Evolutionary conservation across 306 rosid species (phyloP).

Genomic region (Medicago truncatula): DNA sequence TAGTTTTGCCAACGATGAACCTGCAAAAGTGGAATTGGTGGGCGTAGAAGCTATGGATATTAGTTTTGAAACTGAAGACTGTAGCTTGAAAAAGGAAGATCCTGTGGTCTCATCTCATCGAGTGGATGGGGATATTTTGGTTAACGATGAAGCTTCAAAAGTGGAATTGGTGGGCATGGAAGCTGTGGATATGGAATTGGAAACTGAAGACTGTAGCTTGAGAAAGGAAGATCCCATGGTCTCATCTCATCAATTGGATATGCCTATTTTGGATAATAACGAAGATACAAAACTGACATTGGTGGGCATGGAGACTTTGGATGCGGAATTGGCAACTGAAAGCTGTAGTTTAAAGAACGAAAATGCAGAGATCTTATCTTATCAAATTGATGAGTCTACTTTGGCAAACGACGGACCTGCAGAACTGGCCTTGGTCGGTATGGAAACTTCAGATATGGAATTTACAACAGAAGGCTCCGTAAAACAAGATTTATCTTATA

Average conservation of each 20-base stretch:
- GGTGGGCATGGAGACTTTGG: background rate
- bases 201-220: background rate
- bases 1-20: background rate
- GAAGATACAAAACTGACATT: background rate
- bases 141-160: background rate
- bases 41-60: conserved; percentile 14
- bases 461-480: background rate
- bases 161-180: conserved; percentile 9
- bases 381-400: conserved; percentile 39
- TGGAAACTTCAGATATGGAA: conserved; percentile 36
- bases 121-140: background rate
- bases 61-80: background rate
- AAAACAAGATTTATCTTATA: conserved; percentile 43
- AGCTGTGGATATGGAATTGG: background rate
- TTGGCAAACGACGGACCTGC: conserved; percentile 36
- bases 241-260: background rate
- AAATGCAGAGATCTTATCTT: conserved; percentile 5
- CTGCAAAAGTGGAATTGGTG: background rate
- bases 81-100: background rate
- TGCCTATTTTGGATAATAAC: background rate
- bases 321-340: background rate
- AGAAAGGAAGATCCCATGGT: background rate
- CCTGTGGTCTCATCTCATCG: background rate
- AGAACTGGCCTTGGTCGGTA: conserved; percentile 6
- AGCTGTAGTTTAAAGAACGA: conserved; percentile 20